Percentiles rank a stretch among this genome's conserved stretches.
phyloP scores from a whole-genome alignment of 1,139 yeast species.

The Saccharomyces hybrid region DNA sequence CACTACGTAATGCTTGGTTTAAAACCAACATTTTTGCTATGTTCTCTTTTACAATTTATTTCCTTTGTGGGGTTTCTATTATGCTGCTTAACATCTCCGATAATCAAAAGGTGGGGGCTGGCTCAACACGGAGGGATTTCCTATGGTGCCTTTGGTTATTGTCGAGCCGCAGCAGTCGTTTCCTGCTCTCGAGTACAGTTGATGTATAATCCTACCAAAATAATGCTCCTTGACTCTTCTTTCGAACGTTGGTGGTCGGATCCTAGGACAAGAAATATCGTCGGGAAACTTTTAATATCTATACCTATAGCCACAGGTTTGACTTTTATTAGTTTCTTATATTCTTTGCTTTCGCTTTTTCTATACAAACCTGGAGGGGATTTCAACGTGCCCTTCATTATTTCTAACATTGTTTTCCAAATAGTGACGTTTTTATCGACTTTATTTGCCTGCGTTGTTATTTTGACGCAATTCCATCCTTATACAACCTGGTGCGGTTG shows the following conservation, averaged over 20 bases:
- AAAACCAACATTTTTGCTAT: not conserved
- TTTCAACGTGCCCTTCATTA: not conserved
- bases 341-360: not conserved
- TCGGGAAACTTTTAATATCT: not conserved
- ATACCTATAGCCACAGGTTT: not conserved
- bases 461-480: not conserved
- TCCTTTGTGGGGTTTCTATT: not conserved
- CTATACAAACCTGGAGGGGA: not conserved
- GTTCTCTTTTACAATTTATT: not conserved
- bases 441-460: not conserved
- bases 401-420: not conserved
- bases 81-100: not conserved
- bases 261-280: not conserved
- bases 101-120: not conserved
- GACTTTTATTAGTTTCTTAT: not conserved
- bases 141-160: not conserved
- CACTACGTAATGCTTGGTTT: not conserved
- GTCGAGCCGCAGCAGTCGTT: not conserved
- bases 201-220: not conserved
- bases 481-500: not conserved
- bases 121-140: not conserved
- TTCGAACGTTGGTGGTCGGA: not conserved
- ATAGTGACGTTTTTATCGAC: not conserved
- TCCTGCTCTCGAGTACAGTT: not conserved
- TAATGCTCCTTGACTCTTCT: not conserved